Base-by-base conservation (phyloP, 257 asterid species). In the Jacaranda mimosifolia region DNA sequence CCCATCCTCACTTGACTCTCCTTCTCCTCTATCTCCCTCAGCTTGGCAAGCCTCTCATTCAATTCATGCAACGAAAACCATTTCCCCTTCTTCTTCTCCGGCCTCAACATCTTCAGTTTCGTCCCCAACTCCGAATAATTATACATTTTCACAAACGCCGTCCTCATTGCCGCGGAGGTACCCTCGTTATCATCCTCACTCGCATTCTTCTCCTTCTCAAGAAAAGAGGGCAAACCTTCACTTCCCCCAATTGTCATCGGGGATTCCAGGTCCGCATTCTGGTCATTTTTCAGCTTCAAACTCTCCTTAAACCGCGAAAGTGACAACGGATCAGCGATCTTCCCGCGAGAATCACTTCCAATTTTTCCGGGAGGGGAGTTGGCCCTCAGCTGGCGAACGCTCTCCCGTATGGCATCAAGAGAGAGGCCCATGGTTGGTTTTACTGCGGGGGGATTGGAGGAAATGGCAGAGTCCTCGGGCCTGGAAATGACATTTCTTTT, bases 11-110 rank as follows among this genome's bases (percentile, higher is more conserved):
- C 2, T 45, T 73, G 19, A 59, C 11, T 40, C 73, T 74, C 89
- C 42, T 77, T 66, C 78, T 68, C 72, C 63, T 87, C 97, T 48
- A 64, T 74, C 81, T 79, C 77, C 76, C 85, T 87, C 81, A 91
- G 49, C 77, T 75, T 86, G 6, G 38, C 76, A 40, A 91, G 77
- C 74, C 94, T 88, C 70, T 85, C 89, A 26, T 81, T 87, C 87
- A 91, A 81, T 80, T 91, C 97, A 48, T 76, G 80, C 72, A 89
- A 64, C 3, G 94, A 89, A 76, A 89, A 89, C 91, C 87, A 80
- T 26, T 76, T 81, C 80, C 88, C 86, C 76, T 83, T 78, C 80
- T 73, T 83, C 57, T 81, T 83, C 78, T 86, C 84, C 0, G 94
- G 91, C 81, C 97, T 86, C 79, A 91, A 76, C 74, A 12, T 26